Evolutionary conservation across 2,329 filamentous ascomycete species (phyloP), one percentile per base, ranked within the genome.

Genomic region (Trichophyton equinum): DNA sequence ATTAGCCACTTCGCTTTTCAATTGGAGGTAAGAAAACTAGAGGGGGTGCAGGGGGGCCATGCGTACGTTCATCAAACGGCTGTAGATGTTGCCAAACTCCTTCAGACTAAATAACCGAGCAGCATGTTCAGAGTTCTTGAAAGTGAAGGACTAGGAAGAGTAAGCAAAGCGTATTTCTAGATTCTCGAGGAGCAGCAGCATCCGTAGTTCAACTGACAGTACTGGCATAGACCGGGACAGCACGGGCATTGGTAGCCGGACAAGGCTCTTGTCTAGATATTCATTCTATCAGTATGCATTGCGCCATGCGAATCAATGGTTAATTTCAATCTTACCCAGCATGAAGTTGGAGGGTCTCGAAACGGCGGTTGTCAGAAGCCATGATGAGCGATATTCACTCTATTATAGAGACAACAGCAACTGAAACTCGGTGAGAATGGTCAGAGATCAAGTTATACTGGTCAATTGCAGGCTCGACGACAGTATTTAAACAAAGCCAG

Each of bases 31-130:
- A 58, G 25, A 13, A 57, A 8, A 27, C 33, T 27, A 40, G 20
- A 25, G 33, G 13, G 22, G 25, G 25, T 18, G 25, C 4, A 27
- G 25, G 25, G 25, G 25, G 6, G 13, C 75, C 83, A 71, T 70
- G 89, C 88, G 71, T 70, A 90, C 88, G 76, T 97, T 96, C 87
- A 89, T 90, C 69, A 99, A 91, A 65, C 94, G 89, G 74, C 87
- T 94, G 81, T 99, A 99, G 74, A 97, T 95, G 78, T 97, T 97
- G 76, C 91, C 94, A 69, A 89, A 88, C 77, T 97, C 91, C 79
- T 97, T 95, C 75, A 99, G 88, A 72, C 90, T 89, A 72, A 99
- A 99, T 47, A 99, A 86, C 73, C 91, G 86, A 61, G 94, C 94
- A 64, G 90, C 94, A 71, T 97, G 94, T 57, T 91, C 92, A 58